Evolutionary conservation across 768 basidiomycete genomes (phyloP).

Genomic region (Boletus sensibilis): DNA sequence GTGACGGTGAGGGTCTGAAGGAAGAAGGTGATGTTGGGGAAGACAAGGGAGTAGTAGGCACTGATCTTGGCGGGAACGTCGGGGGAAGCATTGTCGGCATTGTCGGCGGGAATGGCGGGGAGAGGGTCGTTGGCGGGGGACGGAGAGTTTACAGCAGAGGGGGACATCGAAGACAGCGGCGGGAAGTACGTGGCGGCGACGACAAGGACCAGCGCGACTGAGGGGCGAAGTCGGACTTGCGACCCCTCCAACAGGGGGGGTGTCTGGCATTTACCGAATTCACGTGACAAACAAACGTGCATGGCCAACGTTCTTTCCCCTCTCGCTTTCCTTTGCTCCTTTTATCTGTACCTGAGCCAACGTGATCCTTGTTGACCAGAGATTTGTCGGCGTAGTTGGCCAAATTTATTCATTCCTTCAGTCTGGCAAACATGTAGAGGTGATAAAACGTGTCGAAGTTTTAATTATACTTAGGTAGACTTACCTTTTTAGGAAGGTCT

Average conservation of each 20-base stretch:
- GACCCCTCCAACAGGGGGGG: constrained; percentile 12
- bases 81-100: constrained; percentile 7
- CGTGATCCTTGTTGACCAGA: no score
- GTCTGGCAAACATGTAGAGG: no score
- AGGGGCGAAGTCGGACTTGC: background rate
- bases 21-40: constrained; percentile 94
- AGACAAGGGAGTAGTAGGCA: constrained; percentile 92
- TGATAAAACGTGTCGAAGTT: no score
- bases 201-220: constrained; percentile 3
- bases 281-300: constrained; percentile 27
- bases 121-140: constrained; percentile 2
- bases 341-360: no score
- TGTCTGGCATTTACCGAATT: constrained; percentile 15
- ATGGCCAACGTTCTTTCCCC: background rate
- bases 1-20: constrained; percentile 93
- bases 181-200: constrained; percentile 8
- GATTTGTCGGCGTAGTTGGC: no score
- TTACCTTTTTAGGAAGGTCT: no score
- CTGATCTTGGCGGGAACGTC: constrained; percentile 71
- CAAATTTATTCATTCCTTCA: no score
- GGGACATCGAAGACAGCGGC: constrained; percentile 27
- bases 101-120: constrained; percentile 9
- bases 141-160: constrained; percentile 7
- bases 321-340: no score
- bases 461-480: no score